Evolutionary conservation across 441 rosid species (phyloP).

Genomic region (Euphorbia schlechtendalii): DNA sequence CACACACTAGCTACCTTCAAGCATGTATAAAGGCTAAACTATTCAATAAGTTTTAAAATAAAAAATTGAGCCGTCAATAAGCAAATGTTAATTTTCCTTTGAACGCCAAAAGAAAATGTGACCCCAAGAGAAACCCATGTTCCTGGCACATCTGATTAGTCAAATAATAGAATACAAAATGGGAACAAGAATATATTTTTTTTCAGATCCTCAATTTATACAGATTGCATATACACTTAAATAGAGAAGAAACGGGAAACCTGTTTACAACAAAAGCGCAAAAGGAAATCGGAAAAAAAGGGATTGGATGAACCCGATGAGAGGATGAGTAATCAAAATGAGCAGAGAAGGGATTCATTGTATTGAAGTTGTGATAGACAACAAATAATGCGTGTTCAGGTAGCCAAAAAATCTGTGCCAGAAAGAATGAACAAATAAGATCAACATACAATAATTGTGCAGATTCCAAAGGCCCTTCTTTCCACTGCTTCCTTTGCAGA

Average conservation of each 20-base stretch:
- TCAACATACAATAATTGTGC: conserved; percentile 27
- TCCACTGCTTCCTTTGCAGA: conserved; percentile 1
- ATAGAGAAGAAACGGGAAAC: conserved; percentile 23
- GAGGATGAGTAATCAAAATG: conserved; percentile 18
- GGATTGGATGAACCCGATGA: not conserved
- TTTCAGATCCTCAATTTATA: conserved; percentile 18
- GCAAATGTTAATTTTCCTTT: too few relatives aligned
- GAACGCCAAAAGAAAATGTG: too few relatives aligned
- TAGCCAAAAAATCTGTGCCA: conserved; percentile 28
- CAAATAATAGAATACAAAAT: conserved; percentile 23
- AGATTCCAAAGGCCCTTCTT: conserved; percentile 14
- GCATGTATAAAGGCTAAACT: too few relatives aligned
- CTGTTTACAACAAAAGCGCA: conserved; percentile 9
- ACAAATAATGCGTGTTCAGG: conserved; percentile 11
- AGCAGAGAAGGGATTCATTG: not conserved
- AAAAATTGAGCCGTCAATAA: too few relatives aligned
- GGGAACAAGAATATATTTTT: conserved; percentile 15
- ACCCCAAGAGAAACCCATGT: not conserved
- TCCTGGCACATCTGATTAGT: not conserved
- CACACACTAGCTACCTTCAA: too few relatives aligned
- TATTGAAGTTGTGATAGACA: not conserved
- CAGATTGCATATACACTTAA: conserved; percentile 38
- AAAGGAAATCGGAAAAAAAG: not conserved
- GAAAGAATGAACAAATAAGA: conserved; percentile 40
- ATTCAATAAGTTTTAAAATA: too few relatives aligned